Percentiles rank a stretch among this genome's conserved stretches.
phyloP scores from a whole-genome alignment of 2,329 filamentous ascomycete genomes.

The Fusarium mangiferae region DNA sequence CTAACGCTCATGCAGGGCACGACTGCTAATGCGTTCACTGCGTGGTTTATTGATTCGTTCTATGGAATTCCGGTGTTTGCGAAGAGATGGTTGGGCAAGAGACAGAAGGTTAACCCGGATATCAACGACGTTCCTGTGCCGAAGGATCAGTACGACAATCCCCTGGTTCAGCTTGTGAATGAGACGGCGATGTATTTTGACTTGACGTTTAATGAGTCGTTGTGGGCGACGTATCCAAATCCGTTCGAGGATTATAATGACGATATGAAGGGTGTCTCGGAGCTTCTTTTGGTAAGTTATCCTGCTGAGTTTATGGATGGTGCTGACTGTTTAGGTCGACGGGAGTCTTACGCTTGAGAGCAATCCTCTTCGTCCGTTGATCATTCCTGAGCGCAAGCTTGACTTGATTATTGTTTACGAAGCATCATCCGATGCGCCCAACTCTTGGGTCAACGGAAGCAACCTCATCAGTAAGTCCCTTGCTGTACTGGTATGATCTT shows the following conservation, averaged over 20 bases:
- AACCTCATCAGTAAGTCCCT: slow-evolving; percentile 37
- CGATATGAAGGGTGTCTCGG: slow-evolving; percentile 38
- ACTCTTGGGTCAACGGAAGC: slow-evolving; percentile 45
- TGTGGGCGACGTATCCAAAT: slow-evolving; percentile 47
- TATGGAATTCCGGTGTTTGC: slow-evolving; percentile 42
- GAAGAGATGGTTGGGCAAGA: slow-evolving; percentile 25
- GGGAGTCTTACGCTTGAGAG: slow-evolving; percentile 47
- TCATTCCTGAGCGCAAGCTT: slow-evolving; percentile 42
- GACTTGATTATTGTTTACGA: slow-evolving; percentile 49
- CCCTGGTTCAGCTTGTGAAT: slow-evolving; percentile 38
- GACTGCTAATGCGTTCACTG: slow-evolving; percentile 42
- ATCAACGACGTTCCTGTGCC: slow-evolving; percentile 38
- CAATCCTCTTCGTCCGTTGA: slow-evolving; percentile 44
- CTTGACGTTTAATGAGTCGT: slow-evolving; percentile 45
- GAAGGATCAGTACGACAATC: slow-evolving; percentile 24
- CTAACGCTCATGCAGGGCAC: slow-evolving; percentile 46
- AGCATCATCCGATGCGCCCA: slow-evolving; percentile 39
- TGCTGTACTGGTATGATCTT: no score
- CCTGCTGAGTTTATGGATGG: fast-evolving
- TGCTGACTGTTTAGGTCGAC: slow-evolving; percentile 38
- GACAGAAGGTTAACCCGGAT: slow-evolving; percentile 15
- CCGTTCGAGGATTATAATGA: slow-evolving; percentile 45
- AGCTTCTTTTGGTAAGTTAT: slow-evolving; percentile 40
- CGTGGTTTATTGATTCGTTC: slow-evolving; percentile 43
- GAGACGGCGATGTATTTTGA: slow-evolving; percentile 40